phyloP scores from a whole-genome alignment of 176 grass and related monocot species.

The Coix lacrymajobi region DNA sequence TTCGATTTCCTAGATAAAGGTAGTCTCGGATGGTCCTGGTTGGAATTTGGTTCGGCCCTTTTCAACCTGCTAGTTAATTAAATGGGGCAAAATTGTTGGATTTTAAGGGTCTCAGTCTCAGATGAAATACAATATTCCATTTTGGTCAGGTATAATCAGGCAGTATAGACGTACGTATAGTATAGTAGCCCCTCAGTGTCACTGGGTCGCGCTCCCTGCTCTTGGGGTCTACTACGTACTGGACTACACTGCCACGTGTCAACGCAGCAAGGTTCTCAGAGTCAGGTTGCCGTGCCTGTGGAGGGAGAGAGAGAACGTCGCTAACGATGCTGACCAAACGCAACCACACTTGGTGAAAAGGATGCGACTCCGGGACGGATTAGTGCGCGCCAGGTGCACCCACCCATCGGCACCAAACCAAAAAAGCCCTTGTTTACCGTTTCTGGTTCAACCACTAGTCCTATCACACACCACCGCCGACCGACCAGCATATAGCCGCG shows the following conservation, averaged over 20 bases:
- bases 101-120: no score
- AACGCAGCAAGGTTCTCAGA: not conserved
- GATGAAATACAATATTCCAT: no score
- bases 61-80: no score
- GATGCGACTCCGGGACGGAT: not conserved
- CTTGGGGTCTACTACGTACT: no score
- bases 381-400: slow-evolving; percentile 36
- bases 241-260: not conserved
- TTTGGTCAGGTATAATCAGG: not conserved
- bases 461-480: not conserved
- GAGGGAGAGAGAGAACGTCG: not conserved
- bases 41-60: no score
- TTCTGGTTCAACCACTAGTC: slow-evolving; percentile 49
- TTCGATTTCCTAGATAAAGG: no score
- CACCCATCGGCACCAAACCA: slow-evolving; percentile 42
- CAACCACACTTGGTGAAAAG: not conserved
- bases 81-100: no score
- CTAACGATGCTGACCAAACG: not conserved
- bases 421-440: not conserved
- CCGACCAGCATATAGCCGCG: not conserved
- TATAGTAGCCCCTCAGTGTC: no score
- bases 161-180: no score
- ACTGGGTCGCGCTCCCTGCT: no score
- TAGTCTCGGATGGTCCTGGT: no score
- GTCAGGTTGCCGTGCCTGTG: not conserved